phyloP scores from a whole-genome alignment of 306 rosid genomes.

The Gleditsia sinensis region DNA sequence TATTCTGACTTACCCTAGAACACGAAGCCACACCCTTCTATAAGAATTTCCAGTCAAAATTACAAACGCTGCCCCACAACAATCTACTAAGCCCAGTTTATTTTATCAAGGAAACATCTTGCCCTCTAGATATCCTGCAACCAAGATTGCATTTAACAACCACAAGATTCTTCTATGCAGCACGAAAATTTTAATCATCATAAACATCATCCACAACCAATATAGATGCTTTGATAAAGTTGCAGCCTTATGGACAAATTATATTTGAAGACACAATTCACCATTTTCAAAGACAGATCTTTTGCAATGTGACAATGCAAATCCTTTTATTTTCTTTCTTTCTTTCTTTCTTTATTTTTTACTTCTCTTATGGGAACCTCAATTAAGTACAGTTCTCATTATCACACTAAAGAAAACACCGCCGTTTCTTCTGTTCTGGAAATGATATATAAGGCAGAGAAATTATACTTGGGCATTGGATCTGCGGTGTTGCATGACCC shows the following conservation, averaged over 20 bases:
- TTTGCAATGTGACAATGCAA: not conserved
- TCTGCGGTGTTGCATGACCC: conserved; percentile 66
- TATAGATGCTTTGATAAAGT: not conserved
- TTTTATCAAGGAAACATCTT: not conserved
- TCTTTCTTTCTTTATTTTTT: not conserved
- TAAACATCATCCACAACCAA: not conserved
- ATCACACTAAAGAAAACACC: not conserved
- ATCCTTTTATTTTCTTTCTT: no score
- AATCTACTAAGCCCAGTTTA: not conserved
- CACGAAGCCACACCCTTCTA: not conserved
- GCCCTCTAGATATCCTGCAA: not conserved
- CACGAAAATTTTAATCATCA: not conserved
- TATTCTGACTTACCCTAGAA: not conserved
- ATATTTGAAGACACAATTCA: not conserved
- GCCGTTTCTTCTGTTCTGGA: not conserved
- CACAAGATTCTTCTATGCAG: not conserved
- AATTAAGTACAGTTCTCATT: not conserved
- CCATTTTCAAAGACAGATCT: not conserved
- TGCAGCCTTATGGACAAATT: not conserved
- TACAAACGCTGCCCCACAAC: not conserved
- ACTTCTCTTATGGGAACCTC: not conserved
- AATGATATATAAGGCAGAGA: conserved; percentile 9
- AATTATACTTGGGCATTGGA: conserved; percentile 60
- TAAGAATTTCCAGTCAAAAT: not conserved
- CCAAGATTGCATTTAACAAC: not conserved